These are phyloP conservation scores for Vitellaria paradoxa DNA, from an alignment of 179 eudicot species.

Conservation along the genomic window DNA sequence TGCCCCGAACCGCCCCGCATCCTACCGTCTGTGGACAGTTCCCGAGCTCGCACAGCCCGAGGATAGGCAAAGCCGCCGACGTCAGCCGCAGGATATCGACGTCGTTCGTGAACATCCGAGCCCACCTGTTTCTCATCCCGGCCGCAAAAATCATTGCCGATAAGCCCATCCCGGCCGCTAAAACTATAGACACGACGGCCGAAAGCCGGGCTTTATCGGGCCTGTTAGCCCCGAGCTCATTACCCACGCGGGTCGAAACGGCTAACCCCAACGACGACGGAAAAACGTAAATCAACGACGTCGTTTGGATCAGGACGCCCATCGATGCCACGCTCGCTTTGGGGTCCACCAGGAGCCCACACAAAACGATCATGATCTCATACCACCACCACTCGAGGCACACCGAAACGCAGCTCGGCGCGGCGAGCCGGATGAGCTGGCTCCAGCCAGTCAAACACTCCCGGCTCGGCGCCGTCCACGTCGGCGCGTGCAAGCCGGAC, in stretches of 20 bases:
- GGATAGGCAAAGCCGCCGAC: conserved; percentile 58
- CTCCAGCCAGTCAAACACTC: background rate
- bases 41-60: conserved; percentile 89
- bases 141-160: conserved; percentile 49
- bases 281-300: background rate
- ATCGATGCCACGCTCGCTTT: background rate
- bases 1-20: conserved; percentile 79
- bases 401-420: conserved; percentile 77
- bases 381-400: conserved; percentile 97
- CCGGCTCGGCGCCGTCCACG: background rate
- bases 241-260: conserved; percentile 60
- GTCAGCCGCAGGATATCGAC: conserved; percentile 50
- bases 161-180: conserved; percentile 63
- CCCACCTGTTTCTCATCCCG: conserved; percentile 51
- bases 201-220: conserved; percentile 51
- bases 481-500: conserved; percentile 43
- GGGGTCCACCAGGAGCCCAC: conserved; percentile 38
- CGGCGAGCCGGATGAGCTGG: background rate
- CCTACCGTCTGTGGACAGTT: conserved; percentile 89
- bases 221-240: conserved; percentile 78
- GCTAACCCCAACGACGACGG: background rate
- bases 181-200: conserved; percentile 38
- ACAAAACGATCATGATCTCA: conserved; percentile 78
- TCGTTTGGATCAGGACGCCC: background rate
- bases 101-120: conserved; percentile 53